Base-by-base conservation (phyloP, 768 basidiomycete species). In the Tricholoma hemisulphureum region DNA sequence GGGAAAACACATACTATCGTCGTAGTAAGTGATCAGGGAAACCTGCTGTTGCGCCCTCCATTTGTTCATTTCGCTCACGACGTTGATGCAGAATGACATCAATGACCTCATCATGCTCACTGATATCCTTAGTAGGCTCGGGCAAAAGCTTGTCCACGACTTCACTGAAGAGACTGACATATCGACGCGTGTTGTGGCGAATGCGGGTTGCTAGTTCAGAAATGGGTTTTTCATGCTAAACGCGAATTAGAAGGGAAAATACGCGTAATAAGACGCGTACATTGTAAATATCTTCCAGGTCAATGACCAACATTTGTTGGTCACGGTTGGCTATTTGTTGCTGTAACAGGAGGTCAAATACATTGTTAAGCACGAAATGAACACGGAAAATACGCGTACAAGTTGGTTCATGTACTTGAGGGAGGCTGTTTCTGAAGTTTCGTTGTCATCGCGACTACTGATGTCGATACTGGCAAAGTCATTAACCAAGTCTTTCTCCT, bases 21-120 rank as follows among this genome's bases (percentile, higher is more conserved):
- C 97, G 80, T 64, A 98, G 81, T 16, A 99, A 77, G 68, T 96
- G 93, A 50, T 90, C 85, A 0, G 97, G 97, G 72, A 98, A 98
- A 29, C 85, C 84, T 18, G 86, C 83, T 60, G 87, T 83, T n/a
- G 72, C 72, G 20, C 84, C 87, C 55, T 91, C 90, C 35, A 86
- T 78, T 69, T 89, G 85, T 55, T 88, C 85, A 65, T 98, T 98
- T 58, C 93, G 82, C 70, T 97, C 91, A 54, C 88, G 80, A 54
- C 97, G 82, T 67, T 98, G 97, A 70, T 95, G 93, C 61, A 98
- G 81, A 58, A 99, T 97, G 4, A 98, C 87, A 72, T 99, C 97
- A 37, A 98, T 91, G 50, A 98, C 95, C 71, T 99, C 97, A 60
- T 93, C 91, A 37, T 93, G 84, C 61, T 93, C 87, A 57, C 86